Evolutionary conservation across 2,329 filamentous ascomycete species (phyloP), one percentile per base, ranked within the genome.

Genomic region (Cladorrhinum sp.): DNA sequence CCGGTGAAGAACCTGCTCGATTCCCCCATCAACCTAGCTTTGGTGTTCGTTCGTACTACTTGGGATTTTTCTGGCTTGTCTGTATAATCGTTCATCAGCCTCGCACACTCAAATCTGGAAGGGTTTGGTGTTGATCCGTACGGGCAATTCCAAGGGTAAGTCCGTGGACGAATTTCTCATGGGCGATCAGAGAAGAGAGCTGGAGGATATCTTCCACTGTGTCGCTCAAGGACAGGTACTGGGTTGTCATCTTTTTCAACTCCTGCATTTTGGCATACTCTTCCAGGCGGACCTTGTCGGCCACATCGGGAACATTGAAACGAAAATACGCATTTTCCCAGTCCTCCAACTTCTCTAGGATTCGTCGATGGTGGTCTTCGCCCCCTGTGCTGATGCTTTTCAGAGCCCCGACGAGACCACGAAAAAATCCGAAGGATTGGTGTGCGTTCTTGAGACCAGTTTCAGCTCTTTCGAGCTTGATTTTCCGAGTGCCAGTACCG

Each of bases 311-410:
- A 1, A 74, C 62, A 12, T 70, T 70, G 50, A 74, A 68, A 1
- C 73, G 70, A 30, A 69, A 73, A 55, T 73, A 74, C 0, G 69
- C 58, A 1, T 67, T 60, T 0, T 63, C 36, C 16, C 63, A 68
- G 1, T 23, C 36, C 6, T 33, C 7, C 3, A 73, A 61, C 12
- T 58, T 61, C 1, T 55, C 12, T 10, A 62, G 16, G 2, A 72
- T 53, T 21, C 39, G 54, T 1, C 60, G 24, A 14, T 73, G 70
- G 1, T 56, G 30, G 2, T 51, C 56, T 51, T 73, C 68, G 2
- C 65, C 55, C 46, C 72, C 69, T 0, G 64, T 65, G 4, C 64
- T 61, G 2, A 57, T 54, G 7, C 61, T 63, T 30, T 71, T 70
- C 18, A 71, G n/a, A 1, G 59, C 46, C 23, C 56, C 63, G 1